Percentiles rank a stretch among this genome's conserved stretches.
These are phyloP conservation scores for Penicillium sp. DNA, from an alignment of 2,329 filamentous ascomycete species.

Conservation along the genomic window DNA sequence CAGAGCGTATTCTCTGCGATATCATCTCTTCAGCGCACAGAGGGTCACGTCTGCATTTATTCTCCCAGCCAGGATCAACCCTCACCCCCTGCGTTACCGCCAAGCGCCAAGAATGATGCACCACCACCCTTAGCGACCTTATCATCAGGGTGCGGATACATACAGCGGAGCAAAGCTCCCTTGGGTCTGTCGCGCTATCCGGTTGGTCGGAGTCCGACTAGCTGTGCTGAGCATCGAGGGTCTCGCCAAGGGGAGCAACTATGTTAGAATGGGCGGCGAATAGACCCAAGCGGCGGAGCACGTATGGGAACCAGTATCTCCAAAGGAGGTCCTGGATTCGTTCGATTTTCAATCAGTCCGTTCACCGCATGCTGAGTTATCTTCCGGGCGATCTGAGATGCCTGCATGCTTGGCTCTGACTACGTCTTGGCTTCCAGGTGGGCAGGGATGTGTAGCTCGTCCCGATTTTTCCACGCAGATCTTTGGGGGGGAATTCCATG, in stretches of 20 bases:
- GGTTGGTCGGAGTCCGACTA: constrained; percentile 15
- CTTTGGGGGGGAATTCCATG: too few species aligned
- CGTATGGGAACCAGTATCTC: constrained; percentile 11
- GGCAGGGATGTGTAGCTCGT: too few species aligned
- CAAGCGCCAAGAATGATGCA: constrained; percentile 29
- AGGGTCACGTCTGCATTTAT: constrained; percentile 4
- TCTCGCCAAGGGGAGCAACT: constrained; percentile 18
- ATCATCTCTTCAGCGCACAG: constrained; percentile 9
- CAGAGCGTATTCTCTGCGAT: neutral
- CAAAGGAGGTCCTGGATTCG: constrained; percentile 5
- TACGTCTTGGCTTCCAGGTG: neutral
- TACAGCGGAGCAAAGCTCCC: constrained; percentile 13
- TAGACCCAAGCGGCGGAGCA: constrained; percentile 13
- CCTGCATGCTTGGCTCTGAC: neutral
- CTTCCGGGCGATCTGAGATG: neutral
- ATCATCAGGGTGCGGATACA: constrained; percentile 1
- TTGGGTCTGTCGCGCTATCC: constrained; percentile 11
- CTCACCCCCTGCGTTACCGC: constrained; percentile 25
- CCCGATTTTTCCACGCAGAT: too few species aligned
- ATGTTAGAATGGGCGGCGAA: constrained; percentile 11
- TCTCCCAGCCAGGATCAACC: neutral
- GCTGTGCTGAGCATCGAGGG: constrained; percentile 10
- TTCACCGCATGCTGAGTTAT: neutral
- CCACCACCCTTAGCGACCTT: constrained; percentile 10
- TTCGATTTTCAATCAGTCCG: constrained; percentile 10